Conservation (phyloP, 352 stramenopile species). For the Phytophthora tubulina region DNA sequence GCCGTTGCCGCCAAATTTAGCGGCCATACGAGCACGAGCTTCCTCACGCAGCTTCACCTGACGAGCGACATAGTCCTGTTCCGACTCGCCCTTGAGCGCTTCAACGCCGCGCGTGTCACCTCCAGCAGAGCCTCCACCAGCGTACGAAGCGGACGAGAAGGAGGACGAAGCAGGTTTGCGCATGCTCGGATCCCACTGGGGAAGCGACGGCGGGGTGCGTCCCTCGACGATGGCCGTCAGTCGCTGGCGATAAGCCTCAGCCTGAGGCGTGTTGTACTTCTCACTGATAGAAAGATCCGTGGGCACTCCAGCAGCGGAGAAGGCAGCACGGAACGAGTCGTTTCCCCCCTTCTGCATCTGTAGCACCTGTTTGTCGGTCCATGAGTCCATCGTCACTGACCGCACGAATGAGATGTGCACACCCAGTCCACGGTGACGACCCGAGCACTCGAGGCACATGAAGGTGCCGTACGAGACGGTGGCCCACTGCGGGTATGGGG, state of each 20-base stretch:
- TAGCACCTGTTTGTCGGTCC: conserved; percentile 89
- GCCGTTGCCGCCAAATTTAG: conserved; percentile 79
- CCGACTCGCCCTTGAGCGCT: conserved; percentile 82
- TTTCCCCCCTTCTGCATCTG: conserved; percentile 89
- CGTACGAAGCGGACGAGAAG: conserved; percentile 40
- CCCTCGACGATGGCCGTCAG: conserved; percentile 76
- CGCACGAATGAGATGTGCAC: conserved; percentile 95
- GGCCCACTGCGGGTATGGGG: conserved; percentile 95
- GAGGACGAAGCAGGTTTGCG: conserved; percentile 54
- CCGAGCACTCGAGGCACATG: conserved; percentile 96
- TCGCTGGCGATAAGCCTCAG: conserved; percentile 73
- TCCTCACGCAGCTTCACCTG: conserved; percentile 82
- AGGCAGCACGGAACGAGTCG: conserved; percentile 73
- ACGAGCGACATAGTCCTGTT: conserved; percentile 79
- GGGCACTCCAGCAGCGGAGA: conserved; percentile 72
- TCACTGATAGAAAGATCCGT: conserved; percentile 78
- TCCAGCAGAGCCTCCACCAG: conserved; percentile 34
- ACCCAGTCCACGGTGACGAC: conserved; percentile 91
- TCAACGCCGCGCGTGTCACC: conserved; percentile 78
- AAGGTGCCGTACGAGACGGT: conserved; percentile 96
- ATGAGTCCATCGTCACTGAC: conserved; percentile 89
- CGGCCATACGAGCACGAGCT: conserved; percentile 79
- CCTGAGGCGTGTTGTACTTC: conserved; percentile 89
- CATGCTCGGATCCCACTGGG: conserved; percentile 69
- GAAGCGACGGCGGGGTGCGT: conserved; percentile 55